Evolutionary conservation across 1,284 basidiomycete species (phyloP).

Genomic region (Fistulinella staudtii): DNA sequence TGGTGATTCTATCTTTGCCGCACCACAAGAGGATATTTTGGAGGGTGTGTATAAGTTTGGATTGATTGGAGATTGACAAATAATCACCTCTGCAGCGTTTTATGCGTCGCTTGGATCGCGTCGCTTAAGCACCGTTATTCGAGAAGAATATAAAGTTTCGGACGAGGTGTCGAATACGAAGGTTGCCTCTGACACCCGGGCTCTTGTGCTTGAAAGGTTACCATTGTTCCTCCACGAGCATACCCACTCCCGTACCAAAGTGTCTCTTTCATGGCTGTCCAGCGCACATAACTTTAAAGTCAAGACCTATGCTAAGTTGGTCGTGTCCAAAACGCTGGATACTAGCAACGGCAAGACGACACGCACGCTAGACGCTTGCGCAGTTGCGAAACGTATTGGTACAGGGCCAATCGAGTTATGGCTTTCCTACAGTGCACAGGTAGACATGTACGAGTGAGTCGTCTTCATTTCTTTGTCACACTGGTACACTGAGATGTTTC

Average conservation of each 20-base stretch:
- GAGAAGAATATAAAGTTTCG: slow-evolving; percentile 68
- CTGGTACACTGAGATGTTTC: background rate
- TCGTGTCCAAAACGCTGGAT: slow-evolving; percentile 56
- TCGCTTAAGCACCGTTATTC: slow-evolving; percentile 67
- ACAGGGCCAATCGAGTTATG: slow-evolving; percentile 71
- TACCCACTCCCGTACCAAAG: slow-evolving; percentile 63
- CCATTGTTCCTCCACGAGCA: slow-evolving; percentile 93
- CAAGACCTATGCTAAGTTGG: slow-evolving; percentile 57
- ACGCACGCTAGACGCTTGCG: slow-evolving; percentile 68
- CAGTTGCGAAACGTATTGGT: slow-evolving; percentile 59
- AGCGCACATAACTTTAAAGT: slow-evolving; percentile 71
- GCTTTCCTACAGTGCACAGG: slow-evolving; percentile 67
- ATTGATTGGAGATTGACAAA: background rate
- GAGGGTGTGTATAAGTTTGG: slow-evolving; percentile 48
- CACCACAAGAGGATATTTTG: slow-evolving; percentile 87
- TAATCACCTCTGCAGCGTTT: slow-evolving; percentile 44
- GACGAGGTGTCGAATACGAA: slow-evolving; percentile 49
- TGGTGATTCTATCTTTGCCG: slow-evolving; percentile 71
- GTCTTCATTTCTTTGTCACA: background rate
- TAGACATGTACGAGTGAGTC: slow-evolving; percentile 92
- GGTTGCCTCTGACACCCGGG: slow-evolving; percentile 48
- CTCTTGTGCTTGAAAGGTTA: slow-evolving; percentile 80
- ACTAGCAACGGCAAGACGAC: slow-evolving; percentile 47
- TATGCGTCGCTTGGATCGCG: slow-evolving; percentile 67
- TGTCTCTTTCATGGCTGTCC: slow-evolving; percentile 74